Evolutionary conservation across 2,329 filamentous ascomycete genomes (phyloP), one percentile per base, ranked within the genome.

Genomic region (Epichloe sp.): DNA sequence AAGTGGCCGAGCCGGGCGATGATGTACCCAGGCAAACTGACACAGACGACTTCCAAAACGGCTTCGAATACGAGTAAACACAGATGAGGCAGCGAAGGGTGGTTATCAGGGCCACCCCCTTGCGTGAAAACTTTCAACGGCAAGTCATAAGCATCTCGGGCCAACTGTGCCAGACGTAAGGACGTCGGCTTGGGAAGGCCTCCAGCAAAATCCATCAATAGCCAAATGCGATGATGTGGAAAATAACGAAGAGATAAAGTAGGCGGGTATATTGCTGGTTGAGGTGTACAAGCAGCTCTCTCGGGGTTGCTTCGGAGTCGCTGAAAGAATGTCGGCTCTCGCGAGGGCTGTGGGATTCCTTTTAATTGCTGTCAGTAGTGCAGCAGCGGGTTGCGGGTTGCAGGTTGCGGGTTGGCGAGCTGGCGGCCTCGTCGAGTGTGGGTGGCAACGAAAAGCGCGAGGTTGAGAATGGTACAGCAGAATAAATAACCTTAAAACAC

Each of bases 1-100:
- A 98, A 97, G 71, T 95, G 86, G 65, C 93, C 93, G 60, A 88
- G 77, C 40, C 86, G 77, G 12, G 93, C 93, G 50, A 96, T 82
- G 56, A 98, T 85, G 69, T 96, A 98, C 31, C 93, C 93, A 0
- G 93, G 93, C 58, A 96, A 70, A 66, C 86, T 91, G 65, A 98
- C 90, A 65, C 90, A 97, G 47, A 98, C 86, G 23, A 97, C 91
- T 65, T 96, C 89, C 62, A 96, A 75, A 31, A 96, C 90, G 11
- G 93, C 93, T 70, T 95, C 90, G 62, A 95, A 95, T 58, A 97
- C 90, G 53, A 95, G 82, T 26, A 94, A 74, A 40, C 82, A 76
- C 34, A 95, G 76, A 60, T 89, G 77, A 52, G 72, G 73, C 56
- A 88, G 74, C 49, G 84, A 75, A 14, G 84, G 83, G 57, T 88